Base-by-base conservation (phyloP, 148 eudicot genomes). In the Amaranthus hypochondriacus region DNA sequence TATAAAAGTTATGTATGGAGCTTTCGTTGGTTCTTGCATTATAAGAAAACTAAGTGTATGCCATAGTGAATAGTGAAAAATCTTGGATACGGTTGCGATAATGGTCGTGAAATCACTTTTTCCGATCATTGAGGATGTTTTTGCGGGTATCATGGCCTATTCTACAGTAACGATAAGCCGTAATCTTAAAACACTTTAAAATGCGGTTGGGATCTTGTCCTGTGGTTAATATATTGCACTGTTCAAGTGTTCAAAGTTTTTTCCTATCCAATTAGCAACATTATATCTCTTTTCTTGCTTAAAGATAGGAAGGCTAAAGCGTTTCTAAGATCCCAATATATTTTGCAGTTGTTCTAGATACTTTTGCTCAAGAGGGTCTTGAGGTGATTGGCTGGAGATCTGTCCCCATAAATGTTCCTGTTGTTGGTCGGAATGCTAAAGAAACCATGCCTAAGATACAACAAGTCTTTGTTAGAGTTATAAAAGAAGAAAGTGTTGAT, bases 351-450 rank as follows among this genome's bases (percentile, higher is more conserved):
- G 86, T 95, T 72, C 52, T 75, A 21, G 80, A 80, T 78, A 90
- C 71, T 59, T 90, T 95, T 83, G 78, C 83, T 7, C 86, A 92
- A 84, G 99, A 95, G 85, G 99, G 99, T 77, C 83, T 95, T 76
- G 93, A 95, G 80, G 94, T 95, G 85, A 86, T 95, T 74, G 99
- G 96, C 72, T 95, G 99, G 99, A 90, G 99, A 78, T 76, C 89
- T 66, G 99, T 95, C 73, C 99, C 99, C 43, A 90, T 86, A 81
- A 87, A 86, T 77, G 51, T 82, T 49, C 75, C 91, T 76, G 80
- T 95, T 42, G 99, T 95, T 56, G 99, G 99, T 70, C 85, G 75
- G 47, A 84, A 90, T 83, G 96, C 99, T 70, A 92, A 77, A 78
- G 92, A 87, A 86, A 89, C 99, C 61, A 90, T 95, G 97, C 99